phyloP scores from a whole-genome alignment of 2,329 filamentous ascomycete species.

The Zasmidium cellare region DNA sequence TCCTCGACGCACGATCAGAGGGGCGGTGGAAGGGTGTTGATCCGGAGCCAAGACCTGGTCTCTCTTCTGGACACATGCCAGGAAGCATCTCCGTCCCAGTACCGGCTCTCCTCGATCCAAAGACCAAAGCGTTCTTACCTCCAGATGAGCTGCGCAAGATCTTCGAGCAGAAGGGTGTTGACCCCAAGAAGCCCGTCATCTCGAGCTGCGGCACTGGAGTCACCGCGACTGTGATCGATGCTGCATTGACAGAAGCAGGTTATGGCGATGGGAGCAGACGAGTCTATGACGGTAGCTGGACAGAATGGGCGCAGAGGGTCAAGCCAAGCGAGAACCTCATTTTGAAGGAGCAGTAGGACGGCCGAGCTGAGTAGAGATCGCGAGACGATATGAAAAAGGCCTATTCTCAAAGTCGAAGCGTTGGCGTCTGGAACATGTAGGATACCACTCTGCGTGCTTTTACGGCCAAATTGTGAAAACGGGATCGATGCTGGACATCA shows the following conservation, averaged over 20 bases:
- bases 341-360: slow-evolving; percentile 23
- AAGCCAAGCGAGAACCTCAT: slow-evolving; percentile 36
- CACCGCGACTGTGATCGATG: slow-evolving; percentile 87
- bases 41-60: slow-evolving; percentile 78
- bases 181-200: slow-evolving; percentile 78
- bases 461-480: neutral
- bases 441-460: slow-evolving; percentile 1
- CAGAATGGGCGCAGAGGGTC: slow-evolving; percentile 48
- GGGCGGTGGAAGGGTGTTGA: slow-evolving; percentile 81
- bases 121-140: slow-evolving; percentile 77
- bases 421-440: slow-evolving; percentile 10
- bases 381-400: neutral
- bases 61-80: slow-evolving; percentile 90
- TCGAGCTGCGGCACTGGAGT: slow-evolving; percentile 91
- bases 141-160: slow-evolving; percentile 70
- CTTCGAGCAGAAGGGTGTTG: slow-evolving; percentile 77
- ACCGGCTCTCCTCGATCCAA: slow-evolving; percentile 73
- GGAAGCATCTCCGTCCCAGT: slow-evolving; percentile 83
- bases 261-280: slow-evolving; percentile 65
- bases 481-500: neutral
- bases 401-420: neutral
- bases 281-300: slow-evolving; percentile 97
- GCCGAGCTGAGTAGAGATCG: neutral
- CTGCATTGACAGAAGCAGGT: slow-evolving; percentile 76
- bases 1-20: slow-evolving; percentile 79